These are phyloP conservation scores for Fomes fomentarius DNA, from an alignment of 1,284 basidiomycete species.

Conservation along the genomic window DNA sequence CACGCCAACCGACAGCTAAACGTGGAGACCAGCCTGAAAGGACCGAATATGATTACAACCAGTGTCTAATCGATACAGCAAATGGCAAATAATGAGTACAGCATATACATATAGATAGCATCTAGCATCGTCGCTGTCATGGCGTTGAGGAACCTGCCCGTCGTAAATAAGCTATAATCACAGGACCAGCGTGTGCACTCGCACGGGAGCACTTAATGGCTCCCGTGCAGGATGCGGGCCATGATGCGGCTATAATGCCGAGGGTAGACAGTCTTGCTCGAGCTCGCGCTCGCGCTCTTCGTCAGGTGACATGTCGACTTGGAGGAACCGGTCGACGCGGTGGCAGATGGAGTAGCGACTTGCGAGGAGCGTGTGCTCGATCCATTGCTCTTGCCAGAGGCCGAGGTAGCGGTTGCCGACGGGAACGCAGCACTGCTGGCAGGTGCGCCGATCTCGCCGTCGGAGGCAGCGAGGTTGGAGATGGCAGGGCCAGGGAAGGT, in stretches of 20 bases:
- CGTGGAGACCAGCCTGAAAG: background rate
- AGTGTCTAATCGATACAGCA: conserved; percentile 5
- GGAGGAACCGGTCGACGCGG: conserved; percentile 2
- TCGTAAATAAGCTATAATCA: conserved; percentile 1
- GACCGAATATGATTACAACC: conserved; percentile 5
- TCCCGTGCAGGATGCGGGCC: conserved; percentile 19
- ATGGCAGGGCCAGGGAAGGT: conserved; percentile 44
- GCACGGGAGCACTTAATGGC: conserved; percentile 4
- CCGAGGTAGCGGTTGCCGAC: conserved; percentile 17
- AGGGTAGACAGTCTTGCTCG: conserved; percentile 11
- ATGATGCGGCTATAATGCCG: conserved; percentile 31
- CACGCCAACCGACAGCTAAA: too few relatives aligned
- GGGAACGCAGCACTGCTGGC: conserved; percentile 19
- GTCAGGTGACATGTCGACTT: conserved; percentile 18
- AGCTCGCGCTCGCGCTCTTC: conserved; percentile 10
- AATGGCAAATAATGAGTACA: conserved; percentile 2
- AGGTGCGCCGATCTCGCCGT: conserved; percentile 19
- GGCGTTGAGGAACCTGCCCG: background rate
- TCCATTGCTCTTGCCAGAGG: conserved; percentile 14
- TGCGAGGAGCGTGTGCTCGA: conserved; percentile 13
- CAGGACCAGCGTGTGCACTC: background rate
- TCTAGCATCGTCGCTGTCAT: conserved; percentile 3
- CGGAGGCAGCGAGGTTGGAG: conserved; percentile 31
- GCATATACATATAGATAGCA: conserved; percentile 3
- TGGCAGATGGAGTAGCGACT: background rate